Base-by-base conservation (phyloP, 805 yeast genomes). In the Pichia insulana region DNA sequence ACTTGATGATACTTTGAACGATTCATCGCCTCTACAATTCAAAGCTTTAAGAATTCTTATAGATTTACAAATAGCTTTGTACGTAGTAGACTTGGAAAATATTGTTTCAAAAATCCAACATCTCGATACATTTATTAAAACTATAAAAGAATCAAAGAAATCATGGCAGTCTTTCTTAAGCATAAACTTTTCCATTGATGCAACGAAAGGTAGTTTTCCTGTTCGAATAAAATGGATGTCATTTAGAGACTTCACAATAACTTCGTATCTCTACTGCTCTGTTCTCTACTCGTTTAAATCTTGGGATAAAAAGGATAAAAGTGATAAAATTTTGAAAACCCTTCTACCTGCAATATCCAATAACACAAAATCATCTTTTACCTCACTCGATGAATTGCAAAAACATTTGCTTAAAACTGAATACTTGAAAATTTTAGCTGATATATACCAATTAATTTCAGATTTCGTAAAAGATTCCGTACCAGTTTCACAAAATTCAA, bases 231-330 rank as follows among this genome's bases (percentile, higher is more conserved):
- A 53, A 16, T 73, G 78, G 76, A 42, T 71, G 11, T 58, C 63
- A 12, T 58, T 68, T 4, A 67, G 64, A 34, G 75, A 71, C 43
- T 69, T 68, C 50, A 61, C 64, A 8, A 58, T 68, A 17, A 41
- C 63, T 34, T 57, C 69, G 18, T 70, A 69, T 48, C 64, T 69
- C 35, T 50, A 66, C n/a, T 62, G 68, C 30, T 77, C 73, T 2
- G 51, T 72, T 6, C 53, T 63, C 7, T 62, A 65, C 27, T 46
- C 70, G 17, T 51, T 53, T 13, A 69, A 64, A 32, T 54, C 67
- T 1, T 56, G 65, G 52, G 62, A 61, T 36, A 62, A 61, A 2
- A 59, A 57, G 34, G 50, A 56, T 13, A 60, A 66, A 38, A 54
- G 72, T 6, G 50, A 49, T n/a, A 63, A 59, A 37, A 56, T 68